Evolutionary conservation across 345 rosid genomes (phyloP).

Genomic region (Eucalyptus pauciflora): DNA sequence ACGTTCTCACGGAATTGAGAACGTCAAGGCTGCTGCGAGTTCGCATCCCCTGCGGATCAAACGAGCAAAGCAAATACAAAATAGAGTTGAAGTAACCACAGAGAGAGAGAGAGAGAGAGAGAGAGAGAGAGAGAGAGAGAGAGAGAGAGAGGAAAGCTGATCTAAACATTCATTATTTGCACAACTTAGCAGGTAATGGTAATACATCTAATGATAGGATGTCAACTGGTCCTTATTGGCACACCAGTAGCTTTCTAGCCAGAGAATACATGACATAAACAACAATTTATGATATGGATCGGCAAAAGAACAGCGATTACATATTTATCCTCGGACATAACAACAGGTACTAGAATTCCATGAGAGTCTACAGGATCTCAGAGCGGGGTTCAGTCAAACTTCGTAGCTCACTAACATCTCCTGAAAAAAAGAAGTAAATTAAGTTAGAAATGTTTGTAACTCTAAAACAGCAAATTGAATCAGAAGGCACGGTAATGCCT

Average conservation of each 20-base stretch:
- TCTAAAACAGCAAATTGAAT: not conserved
- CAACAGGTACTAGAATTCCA: not conserved
- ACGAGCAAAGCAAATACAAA: not conserved
- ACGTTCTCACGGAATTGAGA: not conserved
- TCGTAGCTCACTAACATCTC: not conserved
- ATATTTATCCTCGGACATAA: not conserved
- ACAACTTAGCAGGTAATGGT: not conserved
- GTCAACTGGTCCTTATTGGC: not conserved
- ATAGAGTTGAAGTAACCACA: not conserved
- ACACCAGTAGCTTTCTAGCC: not conserved
- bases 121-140: not conserved
- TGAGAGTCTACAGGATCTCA: not conserved
- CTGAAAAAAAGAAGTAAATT: not conserved
- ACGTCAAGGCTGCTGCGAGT: not conserved
- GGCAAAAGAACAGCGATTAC: not conserved
- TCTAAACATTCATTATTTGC: not conserved
- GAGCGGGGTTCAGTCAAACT: not conserved
- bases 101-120: no score
- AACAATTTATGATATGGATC: not conserved
- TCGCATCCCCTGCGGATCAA: not conserved
- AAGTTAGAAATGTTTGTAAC: not conserved
- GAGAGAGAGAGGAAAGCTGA: not conserved
- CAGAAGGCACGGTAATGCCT: not conserved
- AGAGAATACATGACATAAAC: not conserved
- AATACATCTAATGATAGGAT: not conserved